A percentile compares a stretch with the other conserved stretches of the same genome.
These are phyloP conservation scores for Colletotrichum sp. DNA, from an alignment of 2,329 filamentous ascomycete species.

Conservation along the genomic window DNA sequence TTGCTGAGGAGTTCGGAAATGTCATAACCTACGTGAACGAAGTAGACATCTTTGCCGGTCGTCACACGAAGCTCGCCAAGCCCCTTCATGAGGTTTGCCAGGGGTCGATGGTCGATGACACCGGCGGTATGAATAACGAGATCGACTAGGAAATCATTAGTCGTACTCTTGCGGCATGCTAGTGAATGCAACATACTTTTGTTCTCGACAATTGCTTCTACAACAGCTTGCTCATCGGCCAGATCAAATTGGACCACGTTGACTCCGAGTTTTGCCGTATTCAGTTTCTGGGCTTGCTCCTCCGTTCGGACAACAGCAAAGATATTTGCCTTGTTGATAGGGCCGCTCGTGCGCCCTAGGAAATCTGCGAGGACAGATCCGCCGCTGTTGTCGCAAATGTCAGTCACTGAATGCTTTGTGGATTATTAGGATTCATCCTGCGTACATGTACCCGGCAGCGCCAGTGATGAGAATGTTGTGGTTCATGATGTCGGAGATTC, in stretches of 20 bases:
- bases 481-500: slow-evolving; percentile 12
- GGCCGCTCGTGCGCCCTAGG: slow-evolving; percentile 22
- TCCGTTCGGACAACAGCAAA: slow-evolving; percentile 37
- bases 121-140: slow-evolving; percentile 41
- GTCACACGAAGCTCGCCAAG: slow-evolving; percentile 33
- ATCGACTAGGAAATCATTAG: slow-evolving; percentile 30
- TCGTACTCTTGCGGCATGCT: too few species aligned
- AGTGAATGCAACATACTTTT: slow-evolving; percentile 25
- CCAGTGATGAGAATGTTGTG: slow-evolving; percentile 39
- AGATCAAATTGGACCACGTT: slow-evolving; percentile 36
- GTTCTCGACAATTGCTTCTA: slow-evolving; percentile 25
- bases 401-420: background rate
- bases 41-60: slow-evolving; percentile 31
- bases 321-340: slow-evolving; percentile 28
- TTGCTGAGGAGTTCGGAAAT: background rate
- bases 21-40: slow-evolving; percentile 23
- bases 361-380: slow-evolving; percentile 41
- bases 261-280: slow-evolving; percentile 30
- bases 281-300: slow-evolving; percentile 34
- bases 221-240: slow-evolving; percentile 28
- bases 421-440: background rate
- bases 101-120: slow-evolving; percentile 29
- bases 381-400: slow-evolving; percentile 25
- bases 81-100: slow-evolving; percentile 34
- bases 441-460: slow-evolving; percentile 39